Conservation (phyloP, 2,329 filamentous ascomycete species). For the Penicillium sp. region DNA sequence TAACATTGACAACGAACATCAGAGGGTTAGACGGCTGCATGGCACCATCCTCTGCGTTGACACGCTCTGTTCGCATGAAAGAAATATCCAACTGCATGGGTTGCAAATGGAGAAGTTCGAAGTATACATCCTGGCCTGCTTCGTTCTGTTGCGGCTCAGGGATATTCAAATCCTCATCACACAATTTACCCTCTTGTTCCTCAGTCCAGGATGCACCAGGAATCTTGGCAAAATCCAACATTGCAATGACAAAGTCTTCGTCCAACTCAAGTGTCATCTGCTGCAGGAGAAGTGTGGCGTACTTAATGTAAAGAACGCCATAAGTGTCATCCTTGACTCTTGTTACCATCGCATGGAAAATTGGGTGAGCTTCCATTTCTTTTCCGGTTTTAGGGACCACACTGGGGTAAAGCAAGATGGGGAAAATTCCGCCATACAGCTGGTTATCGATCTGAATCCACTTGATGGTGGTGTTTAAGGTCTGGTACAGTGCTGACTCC, state of each 20-base stretch:
- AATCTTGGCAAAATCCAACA: constrained; percentile 92
- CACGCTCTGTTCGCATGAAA: constrained; percentile 92
- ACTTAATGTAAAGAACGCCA: constrained; percentile 97
- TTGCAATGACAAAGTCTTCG: constrained; percentile 95
- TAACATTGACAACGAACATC: constrained; percentile 98
- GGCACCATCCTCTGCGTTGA: constrained; percentile 88
- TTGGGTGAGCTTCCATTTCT: constrained; percentile 94
- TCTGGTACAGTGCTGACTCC: constrained; percentile 93
- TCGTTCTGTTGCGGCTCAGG: constrained; percentile 86
- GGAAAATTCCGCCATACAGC: constrained; percentile 96
- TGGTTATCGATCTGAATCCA: constrained; percentile 99
- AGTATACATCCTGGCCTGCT: constrained; percentile 91
- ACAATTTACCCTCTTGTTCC: constrained; percentile 79
- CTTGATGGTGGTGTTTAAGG: constrained; percentile 84
- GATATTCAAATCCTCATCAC: constrained; percentile 85
- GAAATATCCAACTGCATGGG: constrained; percentile 98
- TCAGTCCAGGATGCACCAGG: constrained; percentile 86
- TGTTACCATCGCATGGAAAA: constrained; percentile 86
- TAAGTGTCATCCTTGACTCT: constrained; percentile 98
- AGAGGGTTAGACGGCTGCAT: constrained; percentile 86
- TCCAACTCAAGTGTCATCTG: constrained; percentile 98
- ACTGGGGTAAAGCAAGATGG: constrained; percentile 93
- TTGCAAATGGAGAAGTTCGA: constrained; percentile 93
- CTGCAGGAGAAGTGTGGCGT: constrained; percentile 87
- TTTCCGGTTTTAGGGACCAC: constrained; percentile 96